These are phyloP conservation scores for Cynanchum wilfordii DNA, from an alignment of 257 asterid species.

Conservation along the genomic window DNA sequence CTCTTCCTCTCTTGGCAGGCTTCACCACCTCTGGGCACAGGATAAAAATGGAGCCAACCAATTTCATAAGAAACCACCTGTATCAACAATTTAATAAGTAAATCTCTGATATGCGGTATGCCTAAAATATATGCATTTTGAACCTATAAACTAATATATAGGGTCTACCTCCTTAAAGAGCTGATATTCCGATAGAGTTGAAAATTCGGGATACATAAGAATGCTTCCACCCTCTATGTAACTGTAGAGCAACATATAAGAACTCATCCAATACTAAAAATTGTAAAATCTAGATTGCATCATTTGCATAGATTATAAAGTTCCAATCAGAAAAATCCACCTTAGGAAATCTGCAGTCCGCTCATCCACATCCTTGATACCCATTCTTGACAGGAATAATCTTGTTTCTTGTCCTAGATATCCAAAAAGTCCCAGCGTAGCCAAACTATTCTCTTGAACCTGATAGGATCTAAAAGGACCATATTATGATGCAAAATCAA, in stretches of 20 bases:
- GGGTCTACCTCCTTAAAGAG: conserved; percentile 71
- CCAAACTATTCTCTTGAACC: conserved; percentile 57
- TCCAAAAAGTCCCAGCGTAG: conserved; percentile 63
- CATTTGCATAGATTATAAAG: neutral
- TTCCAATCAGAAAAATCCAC: conserved; percentile 27
- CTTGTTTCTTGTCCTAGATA: conserved; percentile 81
- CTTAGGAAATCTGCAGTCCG: conserved; percentile 56
- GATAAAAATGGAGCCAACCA: conserved; percentile 77
- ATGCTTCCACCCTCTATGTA: conserved; percentile 72
- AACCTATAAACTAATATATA: neutral
- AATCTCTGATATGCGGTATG: neutral
- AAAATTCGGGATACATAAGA: conserved; percentile 56
- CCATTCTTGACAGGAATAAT: conserved; percentile 50
- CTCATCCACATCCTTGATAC: conserved; percentile 56
- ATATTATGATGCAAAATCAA: conserved; percentile 6
- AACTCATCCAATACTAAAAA: conserved; percentile 7
- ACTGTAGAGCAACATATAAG: conserved; percentile 34
- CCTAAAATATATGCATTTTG: neutral
- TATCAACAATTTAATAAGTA: conserved; percentile 17
- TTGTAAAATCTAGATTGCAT: conserved; percentile 10
- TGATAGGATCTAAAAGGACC: conserved; percentile 19
- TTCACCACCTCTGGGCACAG: conserved; percentile 29
- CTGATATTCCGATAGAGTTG: conserved; percentile 57
- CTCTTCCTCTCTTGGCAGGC: conserved; percentile 43
- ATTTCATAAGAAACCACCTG: conserved; percentile 74